Percentiles rank a stretch among this genome's conserved stretches.
Conservation (phyloP, 2,329 filamentous ascomycete genomes). For the Aspergillus neoniger region DNA sequence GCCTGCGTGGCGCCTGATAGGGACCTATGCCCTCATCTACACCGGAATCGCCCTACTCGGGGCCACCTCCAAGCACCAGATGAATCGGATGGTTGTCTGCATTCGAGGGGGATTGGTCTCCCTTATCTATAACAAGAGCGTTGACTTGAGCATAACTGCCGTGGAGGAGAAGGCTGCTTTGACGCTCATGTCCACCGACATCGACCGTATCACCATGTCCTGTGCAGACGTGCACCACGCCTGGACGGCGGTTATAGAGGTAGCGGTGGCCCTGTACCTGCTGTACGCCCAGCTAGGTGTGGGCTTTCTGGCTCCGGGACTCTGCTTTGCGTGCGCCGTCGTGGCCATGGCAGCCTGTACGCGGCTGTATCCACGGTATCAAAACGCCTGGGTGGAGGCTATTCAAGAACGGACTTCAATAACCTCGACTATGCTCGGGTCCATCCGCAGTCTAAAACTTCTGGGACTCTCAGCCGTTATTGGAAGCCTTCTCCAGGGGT, state of each 20-base stretch:
- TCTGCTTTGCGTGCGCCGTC: neutral
- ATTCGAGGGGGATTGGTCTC: neutral
- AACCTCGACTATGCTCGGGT: conserved; percentile 3
- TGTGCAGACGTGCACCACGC: neutral
- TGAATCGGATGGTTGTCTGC: neutral
- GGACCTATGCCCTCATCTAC: neutral
- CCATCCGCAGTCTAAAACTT: neutral
- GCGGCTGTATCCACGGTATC: neutral
- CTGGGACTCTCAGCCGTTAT: neutral
- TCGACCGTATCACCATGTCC: neutral
- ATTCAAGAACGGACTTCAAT: neutral
- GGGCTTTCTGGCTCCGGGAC: neutral
- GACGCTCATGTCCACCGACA: conserved; percentile 8
- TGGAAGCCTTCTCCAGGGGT: neutral
- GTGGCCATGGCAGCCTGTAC: neutral
- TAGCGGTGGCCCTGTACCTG: conserved; percentile 1
- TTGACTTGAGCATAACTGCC: neutral
- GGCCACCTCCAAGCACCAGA: neutral
- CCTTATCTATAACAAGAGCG: neutral
- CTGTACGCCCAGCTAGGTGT: conserved; percentile 3
- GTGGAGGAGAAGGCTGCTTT: neutral
- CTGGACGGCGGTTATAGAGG: conserved; percentile 1
- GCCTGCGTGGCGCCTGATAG: neutral
- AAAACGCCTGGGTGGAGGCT: conserved; percentile 4
- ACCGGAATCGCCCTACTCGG: neutral